These are phyloP conservation scores for Moniliella sp. DNA, from an alignment of 1,284 basidiomycete species.

Conservation along the genomic window DNA sequence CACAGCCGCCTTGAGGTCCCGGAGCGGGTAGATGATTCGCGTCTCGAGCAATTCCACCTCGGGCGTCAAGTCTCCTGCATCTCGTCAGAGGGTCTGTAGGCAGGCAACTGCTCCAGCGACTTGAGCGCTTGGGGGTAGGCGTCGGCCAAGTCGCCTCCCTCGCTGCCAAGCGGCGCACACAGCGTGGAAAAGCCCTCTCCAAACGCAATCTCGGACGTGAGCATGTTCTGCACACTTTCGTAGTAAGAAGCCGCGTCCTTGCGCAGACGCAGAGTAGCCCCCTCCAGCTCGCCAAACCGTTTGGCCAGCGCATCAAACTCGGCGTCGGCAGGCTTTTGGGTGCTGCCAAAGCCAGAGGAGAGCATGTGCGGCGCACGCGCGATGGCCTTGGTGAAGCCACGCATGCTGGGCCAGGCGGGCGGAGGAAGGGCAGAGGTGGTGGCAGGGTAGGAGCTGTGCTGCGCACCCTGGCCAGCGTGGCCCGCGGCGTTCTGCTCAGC, in stretches of 20 bases:
- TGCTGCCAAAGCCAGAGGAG: slow-evolving; percentile 23
- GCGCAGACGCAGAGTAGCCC: slow-evolving; percentile 62
- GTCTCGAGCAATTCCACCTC: slow-evolving; percentile 87
- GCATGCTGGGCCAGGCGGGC: neutral
- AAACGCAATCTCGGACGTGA: slow-evolving; percentile 56
- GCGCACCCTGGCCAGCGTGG: too few relatives aligned
- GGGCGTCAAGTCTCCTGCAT: slow-evolving; percentile 59
- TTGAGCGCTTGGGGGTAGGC: slow-evolving; percentile 57
- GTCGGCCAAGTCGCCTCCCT: slow-evolving; percentile 56
- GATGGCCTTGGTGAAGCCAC: slow-evolving; percentile 1
- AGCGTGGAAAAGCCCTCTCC: slow-evolving; percentile 54
- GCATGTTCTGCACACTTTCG: slow-evolving; percentile 44
- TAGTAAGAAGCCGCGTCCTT: slow-evolving; percentile 76
- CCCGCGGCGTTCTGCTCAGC: too few relatives aligned
- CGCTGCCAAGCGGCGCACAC: slow-evolving; percentile 37
- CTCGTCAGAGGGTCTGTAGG: slow-evolving; percentile 54
- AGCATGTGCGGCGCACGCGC: slow-evolving; percentile 28
- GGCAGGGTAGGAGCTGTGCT: too few relatives aligned
- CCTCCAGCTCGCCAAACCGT: slow-evolving; percentile 54
- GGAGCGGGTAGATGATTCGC: slow-evolving; percentile 60
- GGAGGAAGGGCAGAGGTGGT: too few relatives aligned
- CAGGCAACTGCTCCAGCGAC: slow-evolving; percentile 56
- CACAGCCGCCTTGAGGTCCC: slow-evolving; percentile 65
- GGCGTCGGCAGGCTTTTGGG: slow-evolving; percentile 24
- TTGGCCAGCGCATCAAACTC: slow-evolving; percentile 26